Evolutionary conservation across 129 eudicot species (phyloP), one percentile per base, ranked within the genome.

Genomic region (Erigeron canadensis): DNA sequence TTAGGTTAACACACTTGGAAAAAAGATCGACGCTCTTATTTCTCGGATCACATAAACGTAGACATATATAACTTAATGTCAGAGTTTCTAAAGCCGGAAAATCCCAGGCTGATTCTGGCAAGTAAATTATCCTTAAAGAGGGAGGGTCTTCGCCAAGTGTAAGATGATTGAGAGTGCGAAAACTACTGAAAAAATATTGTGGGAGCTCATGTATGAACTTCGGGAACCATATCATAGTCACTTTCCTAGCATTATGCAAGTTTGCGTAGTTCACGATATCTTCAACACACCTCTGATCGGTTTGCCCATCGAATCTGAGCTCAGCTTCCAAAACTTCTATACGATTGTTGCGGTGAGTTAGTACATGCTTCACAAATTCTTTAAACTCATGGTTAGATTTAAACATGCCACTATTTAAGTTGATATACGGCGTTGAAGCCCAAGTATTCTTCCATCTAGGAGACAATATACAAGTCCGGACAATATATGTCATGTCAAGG

Each of bases 1-100:
- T 70, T 41, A 70, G 37, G 23, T 37, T 55, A 15, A 54, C 75
- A 70, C 75, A 54, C 40, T 70, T 70, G 51, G 75, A 54, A 12
- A 70, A 70, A 43, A 53, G 65, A 15, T 54, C 37, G 11, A 70
- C 39, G 39, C 62, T 19, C 62, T 56, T 11, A 56, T 8, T 13
- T 10, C 12, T 11, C 10, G 50, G 11, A 2, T 22, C 2, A 2
- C 3, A 11, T 21, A 17, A 55, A 1, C 22, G 2, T 18, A 17
- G 17, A 1, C 22, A 7, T 18, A 7, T 1, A 18, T 17, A 6
- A 17, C 62, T 7, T 28, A 56, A 22, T 10, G 10, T 59, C 41
- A 58, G 6, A 58, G 64, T 58, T 58, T 58, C 64, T 28, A 59
- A 59, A 10, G 65, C 18, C 40, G 43, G 41, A 59, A 59, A 59